Evolutionary conservation across 768 basidiomycete genomes (phyloP).

Genomic region (Gloeostereum incarnatum): DNA sequence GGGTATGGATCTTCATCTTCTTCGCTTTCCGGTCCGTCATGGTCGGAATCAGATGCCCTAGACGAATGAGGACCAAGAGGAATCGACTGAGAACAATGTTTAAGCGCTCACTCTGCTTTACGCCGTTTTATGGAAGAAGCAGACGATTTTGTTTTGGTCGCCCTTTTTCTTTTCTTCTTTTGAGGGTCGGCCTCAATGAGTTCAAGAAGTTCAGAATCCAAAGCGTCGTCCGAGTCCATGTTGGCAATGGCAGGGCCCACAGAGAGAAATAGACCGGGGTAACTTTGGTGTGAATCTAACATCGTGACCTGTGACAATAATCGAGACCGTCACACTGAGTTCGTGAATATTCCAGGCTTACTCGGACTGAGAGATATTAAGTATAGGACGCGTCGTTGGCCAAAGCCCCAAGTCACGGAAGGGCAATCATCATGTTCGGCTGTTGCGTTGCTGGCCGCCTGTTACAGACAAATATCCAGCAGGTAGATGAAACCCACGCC

Average conservation of each 20-base stretch:
- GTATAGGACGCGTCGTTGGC: too few species aligned
- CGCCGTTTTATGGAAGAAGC: constrained; percentile 51
- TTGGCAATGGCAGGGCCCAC: constrained; percentile 15
- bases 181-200: constrained; percentile 57
- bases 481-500: constrained; percentile 79
- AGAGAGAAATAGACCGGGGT: too few species aligned
- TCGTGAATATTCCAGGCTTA: too few species aligned
- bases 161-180: constrained; percentile 54
- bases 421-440: constrained; percentile 83
- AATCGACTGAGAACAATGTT: constrained; percentile 4
- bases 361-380: too few species aligned
- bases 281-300: too few species aligned
- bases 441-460: constrained; percentile 73
- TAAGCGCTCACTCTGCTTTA: constrained; percentile 55
- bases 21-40: constrained; percentile 50
- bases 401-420: not conserved
- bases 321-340: too few species aligned
- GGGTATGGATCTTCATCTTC: constrained; percentile 69
- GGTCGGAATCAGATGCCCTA: constrained; percentile 42
- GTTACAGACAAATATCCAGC: constrained; percentile 71
- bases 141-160: constrained; percentile 35
- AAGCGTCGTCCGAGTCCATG: constrained; percentile 59
- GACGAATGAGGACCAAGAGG: constrained; percentile 8
- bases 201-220: constrained; percentile 70
- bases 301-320: too few species aligned